phyloP scores from a whole-genome alignment of 352 stramenopile genomes.

The Pythium biforme region DNA sequence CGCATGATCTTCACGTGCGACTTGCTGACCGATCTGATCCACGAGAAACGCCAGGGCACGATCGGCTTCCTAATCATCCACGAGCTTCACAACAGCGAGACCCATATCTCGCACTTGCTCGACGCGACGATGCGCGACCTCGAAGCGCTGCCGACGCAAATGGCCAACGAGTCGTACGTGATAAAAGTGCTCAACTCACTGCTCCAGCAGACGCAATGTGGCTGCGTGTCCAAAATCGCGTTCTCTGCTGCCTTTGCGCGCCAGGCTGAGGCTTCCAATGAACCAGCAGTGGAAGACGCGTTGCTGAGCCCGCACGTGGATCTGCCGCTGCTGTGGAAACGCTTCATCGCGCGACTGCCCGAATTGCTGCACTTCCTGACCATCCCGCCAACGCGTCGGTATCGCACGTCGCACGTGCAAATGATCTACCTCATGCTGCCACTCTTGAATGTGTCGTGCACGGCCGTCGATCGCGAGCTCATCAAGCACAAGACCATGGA shows the following conservation, averaged over 20 bases:
- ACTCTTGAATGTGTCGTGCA: constrained; percentile 73
- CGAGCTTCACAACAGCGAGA: constrained; percentile 36
- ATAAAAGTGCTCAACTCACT: constrained; percentile 82
- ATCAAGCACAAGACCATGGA: constrained; percentile 43
- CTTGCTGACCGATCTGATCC: constrained; percentile 73
- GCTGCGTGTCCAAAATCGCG: constrained; percentile 60
- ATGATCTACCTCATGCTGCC: constrained; percentile 74
- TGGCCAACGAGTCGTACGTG: constrained; percentile 69
- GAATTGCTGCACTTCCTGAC: constrained; percentile 40
- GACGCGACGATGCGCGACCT: constrained; percentile 48
- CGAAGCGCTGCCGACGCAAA: constrained; percentile 42
- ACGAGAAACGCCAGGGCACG: constrained; percentile 58
- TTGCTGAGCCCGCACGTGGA: constrained; percentile 50
- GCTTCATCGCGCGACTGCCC: constrained; percentile 43
- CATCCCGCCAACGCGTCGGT: constrained; percentile 31
- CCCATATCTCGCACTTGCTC: constrained; percentile 36
- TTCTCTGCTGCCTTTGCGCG: constrained; percentile 29
- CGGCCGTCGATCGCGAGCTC: constrained; percentile 45
- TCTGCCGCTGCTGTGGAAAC: constrained; percentile 62
- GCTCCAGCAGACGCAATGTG: constrained; percentile 65
- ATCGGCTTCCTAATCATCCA: constrained; percentile 53
- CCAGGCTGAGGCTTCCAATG: constrained; percentile 7
- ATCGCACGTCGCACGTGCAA: constrained; percentile 64
- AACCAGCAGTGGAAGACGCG: constrained; percentile 19
- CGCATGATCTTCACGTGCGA: constrained; percentile 82